Evolutionary conservation across 805 yeast genomes (phyloP).

Genomic region (Candida pseudoglaebosa): DNA sequence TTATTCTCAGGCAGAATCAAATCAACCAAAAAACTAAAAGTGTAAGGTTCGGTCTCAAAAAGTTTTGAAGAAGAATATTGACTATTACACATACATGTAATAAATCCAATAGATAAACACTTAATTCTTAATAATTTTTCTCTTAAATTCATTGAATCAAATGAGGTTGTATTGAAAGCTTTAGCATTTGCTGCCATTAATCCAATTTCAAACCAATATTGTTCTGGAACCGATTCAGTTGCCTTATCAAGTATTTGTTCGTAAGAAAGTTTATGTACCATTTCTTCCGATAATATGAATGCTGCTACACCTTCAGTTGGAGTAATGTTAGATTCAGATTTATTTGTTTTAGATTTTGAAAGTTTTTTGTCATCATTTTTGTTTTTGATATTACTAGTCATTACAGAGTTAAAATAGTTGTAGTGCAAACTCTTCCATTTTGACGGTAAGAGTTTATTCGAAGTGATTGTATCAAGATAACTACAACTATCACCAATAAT

Average conservation of each 20-base stretch:
- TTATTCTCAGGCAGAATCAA: conserved; percentile 62
- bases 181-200: conserved; percentile 63
- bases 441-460: conserved; percentile 44
- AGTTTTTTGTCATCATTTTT: conserved; percentile 7
- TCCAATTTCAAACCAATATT: conserved; percentile 61
- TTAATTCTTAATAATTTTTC: conserved; percentile 58
- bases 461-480: conserved; percentile 43
- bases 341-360: not conserved
- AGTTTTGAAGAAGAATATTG: conserved; percentile 60
- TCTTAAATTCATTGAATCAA: conserved; percentile 53
- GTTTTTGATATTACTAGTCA: conserved; percentile 5
- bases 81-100: conserved; percentile 53
- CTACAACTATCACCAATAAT: conserved; percentile 40
- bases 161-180: conserved; percentile 58
- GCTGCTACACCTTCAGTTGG: conserved; percentile 46
- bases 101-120: conserved; percentile 62
- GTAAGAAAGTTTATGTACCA: conserved; percentile 48
- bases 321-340: not conserved
- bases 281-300: conserved; percentile 51
- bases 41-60: conserved; percentile 66
- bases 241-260: conserved; percentile 67
- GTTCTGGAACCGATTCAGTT: conserved; percentile 51
- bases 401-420: conserved; percentile 39
- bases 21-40: conserved; percentile 66
- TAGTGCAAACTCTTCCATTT: conserved; percentile 56